Percentiles rank a stretch among this genome's conserved stretches.
Evolutionary conservation across 2,329 filamentous ascomycete species (phyloP).

Genomic region (Clathrospora elynae): DNA sequence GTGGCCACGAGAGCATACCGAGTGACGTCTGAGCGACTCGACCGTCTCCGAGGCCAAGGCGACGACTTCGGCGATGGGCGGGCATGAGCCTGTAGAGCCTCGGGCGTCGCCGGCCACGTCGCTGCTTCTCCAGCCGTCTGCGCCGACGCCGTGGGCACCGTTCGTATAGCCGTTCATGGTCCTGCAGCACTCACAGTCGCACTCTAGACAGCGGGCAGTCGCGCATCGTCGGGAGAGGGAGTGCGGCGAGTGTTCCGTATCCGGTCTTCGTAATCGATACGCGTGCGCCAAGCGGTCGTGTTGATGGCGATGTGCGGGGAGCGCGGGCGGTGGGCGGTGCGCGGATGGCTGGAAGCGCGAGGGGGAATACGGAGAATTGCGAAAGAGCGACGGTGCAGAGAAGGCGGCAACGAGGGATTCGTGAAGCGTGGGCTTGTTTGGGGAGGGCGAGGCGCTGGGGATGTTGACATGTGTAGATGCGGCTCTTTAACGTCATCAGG

Average conservation of each 20-base stretch:
- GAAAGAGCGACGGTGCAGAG: not conserved
- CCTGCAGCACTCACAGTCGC: slow-evolving; percentile 47
- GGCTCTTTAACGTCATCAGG: slow-evolving; percentile 21
- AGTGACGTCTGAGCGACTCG: slow-evolving; percentile 31
- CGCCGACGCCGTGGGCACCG: slow-evolving; percentile 28
- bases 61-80: slow-evolving; percentile 53
- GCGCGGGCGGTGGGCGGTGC: slow-evolving; percentile 5
- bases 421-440: slow-evolving; percentile 8
- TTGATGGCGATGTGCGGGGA: slow-evolving; percentile 14
- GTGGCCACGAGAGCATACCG: slow-evolving; percentile 33
- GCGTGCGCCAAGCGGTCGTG: slow-evolving; percentile 11
- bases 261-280: slow-evolving; percentile 10
- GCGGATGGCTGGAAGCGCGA: slow-evolving; percentile 1
- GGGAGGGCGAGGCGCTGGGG: slow-evolving; percentile 10
- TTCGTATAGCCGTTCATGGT: slow-evolving; percentile 43
- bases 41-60: slow-evolving; percentile 48
- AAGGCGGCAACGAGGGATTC: not conserved
- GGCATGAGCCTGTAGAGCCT: slow-evolving; percentile 30
- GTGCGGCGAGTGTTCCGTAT: slow-evolving; percentile 3
- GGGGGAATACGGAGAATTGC: not conserved
- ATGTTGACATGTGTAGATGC: slow-evolving; percentile 12
- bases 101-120: slow-evolving; percentile 29
- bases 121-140: slow-evolving; percentile 33
- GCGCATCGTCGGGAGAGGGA: slow-evolving; percentile 32
- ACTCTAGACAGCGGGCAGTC: slow-evolving; percentile 26